Base-by-base conservation (phyloP, 202 grass and related monocot genomes). In the Panicum virgatum region DNA sequence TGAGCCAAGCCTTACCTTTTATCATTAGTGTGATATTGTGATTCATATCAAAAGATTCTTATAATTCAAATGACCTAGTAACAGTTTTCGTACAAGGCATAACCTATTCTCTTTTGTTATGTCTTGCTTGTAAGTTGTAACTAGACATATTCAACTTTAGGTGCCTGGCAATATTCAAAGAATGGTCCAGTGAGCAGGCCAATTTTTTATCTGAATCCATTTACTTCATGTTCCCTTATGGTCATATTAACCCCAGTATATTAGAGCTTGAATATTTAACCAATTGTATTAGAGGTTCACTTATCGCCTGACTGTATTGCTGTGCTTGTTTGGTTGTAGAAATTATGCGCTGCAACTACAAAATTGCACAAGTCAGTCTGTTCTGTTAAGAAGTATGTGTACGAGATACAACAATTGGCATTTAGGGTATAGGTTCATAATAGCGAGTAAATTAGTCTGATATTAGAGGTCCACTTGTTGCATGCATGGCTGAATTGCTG, bases 241-340 rank as follows among this genome's bases (percentile, higher is more conserved):
- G 8, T 26, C 14, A 38, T 77, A 26, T 78, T 51, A 84, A 84
- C 27, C 1, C 4, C 20, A 62, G 20, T 38, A 2, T 58, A 59
- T 26, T 82, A 9, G 62, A 78, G 23, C 39, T 52, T 85, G 25
- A 36, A 64, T 54, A 68, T 16, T 62, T 39, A 26, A 43, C 8
- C 3, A 39, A 52, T 53, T 22, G 37, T 48, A 45, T 40, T 61
- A n/a, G 42, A 48, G 46, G 37, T 53, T 22, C 22, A 51, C 36
- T 71, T 26, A 42, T 22, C 5, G 9, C 7, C 32, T 63, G 32
- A 25, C 12, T 32, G 34, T 22, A 19, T 78, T 52, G 9, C 1
- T 13, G 10, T 61, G 27, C 53, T 63, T 52, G 11, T 71, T 71
- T 62, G 26, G 29, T 42, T 48, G 15, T 71, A 70, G 42, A 77